A percentile compares a stretch with the other conserved stretches of the same genome.
Conservation (phyloP, 1,284 basidiomycete species). For the Sporisorium iseilematis-ciliati region DNA sequence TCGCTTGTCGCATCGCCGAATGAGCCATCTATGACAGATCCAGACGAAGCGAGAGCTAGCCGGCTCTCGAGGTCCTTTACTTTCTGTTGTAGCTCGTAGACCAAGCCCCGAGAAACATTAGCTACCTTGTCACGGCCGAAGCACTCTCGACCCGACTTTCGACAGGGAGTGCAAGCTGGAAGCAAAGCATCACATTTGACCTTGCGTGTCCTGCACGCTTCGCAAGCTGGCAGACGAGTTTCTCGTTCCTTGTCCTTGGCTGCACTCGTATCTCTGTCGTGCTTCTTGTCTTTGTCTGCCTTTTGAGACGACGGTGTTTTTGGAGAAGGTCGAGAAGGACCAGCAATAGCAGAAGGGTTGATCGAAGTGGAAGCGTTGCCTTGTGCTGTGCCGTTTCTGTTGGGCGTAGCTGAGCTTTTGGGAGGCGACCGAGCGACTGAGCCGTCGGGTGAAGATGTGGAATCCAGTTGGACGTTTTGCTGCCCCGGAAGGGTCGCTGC, state of each 20-base stretch:
- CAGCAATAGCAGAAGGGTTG: not conserved
- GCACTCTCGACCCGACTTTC: conserved; percentile 41
- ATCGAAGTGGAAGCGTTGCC: not conserved
- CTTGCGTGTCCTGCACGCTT: conserved; percentile 41
- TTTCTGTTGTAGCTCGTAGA: conserved; percentile 49
- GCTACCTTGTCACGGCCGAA: conserved; percentile 44
- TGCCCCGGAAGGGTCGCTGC: conserved; percentile 1
- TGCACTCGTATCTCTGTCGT: conserved; percentile 8
- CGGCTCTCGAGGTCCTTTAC: conserved; percentile 44
- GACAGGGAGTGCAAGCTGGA: conserved; percentile 49
- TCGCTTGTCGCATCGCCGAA: conserved; percentile 5
- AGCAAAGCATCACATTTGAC: conserved; percentile 52
- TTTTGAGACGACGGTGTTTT: not conserved
- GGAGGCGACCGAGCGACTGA: not conserved
- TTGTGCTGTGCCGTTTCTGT: not conserved
- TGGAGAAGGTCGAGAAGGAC: conserved; percentile 15
- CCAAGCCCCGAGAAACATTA: conserved; percentile 42
- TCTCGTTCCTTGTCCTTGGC: conserved; percentile 39
- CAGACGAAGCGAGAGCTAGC: conserved; percentile 32
- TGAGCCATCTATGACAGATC: not conserved
- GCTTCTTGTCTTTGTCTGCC: conserved; percentile 20
- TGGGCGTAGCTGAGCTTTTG: not conserved
- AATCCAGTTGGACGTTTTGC: not conserved
- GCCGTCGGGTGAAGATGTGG: not conserved
- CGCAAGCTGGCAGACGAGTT: conserved; percentile 43